Conservation (phyloP, 2,329 filamentous ascomycete genomes). For the Claviceps digitariae region DNA sequence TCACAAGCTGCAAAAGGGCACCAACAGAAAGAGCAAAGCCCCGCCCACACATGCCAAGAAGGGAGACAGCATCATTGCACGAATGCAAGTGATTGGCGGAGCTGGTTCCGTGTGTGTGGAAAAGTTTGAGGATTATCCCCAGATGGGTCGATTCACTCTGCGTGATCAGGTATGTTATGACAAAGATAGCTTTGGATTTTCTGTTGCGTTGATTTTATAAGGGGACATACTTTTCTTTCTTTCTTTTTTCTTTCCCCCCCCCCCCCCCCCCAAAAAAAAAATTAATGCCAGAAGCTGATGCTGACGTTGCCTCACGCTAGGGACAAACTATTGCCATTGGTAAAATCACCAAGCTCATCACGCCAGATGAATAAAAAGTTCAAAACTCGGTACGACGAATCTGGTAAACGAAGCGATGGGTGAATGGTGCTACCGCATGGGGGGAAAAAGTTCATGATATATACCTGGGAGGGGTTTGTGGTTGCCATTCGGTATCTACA, state of each 20-base stretch:
- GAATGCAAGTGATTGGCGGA: constrained; percentile 74
- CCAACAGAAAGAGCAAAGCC: constrained; percentile 81
- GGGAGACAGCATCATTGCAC: constrained; percentile 76
- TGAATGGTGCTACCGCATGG: not conserved
- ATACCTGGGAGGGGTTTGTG: not conserved
- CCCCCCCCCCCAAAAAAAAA: too few relatives aligned
- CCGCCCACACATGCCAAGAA: constrained; percentile 81
- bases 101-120: constrained; percentile 86
- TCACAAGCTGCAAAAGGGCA: constrained; percentile 93
- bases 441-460: not conserved
- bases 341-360: constrained; percentile 86
- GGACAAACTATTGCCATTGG: constrained; percentile 99
- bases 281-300: not conserved
- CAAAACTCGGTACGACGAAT: not conserved
- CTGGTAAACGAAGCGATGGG: not conserved
- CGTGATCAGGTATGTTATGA: constrained; percentile 59
- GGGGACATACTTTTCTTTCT: not conserved
- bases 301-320: constrained; percentile 27
- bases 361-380: constrained; percentile 12
- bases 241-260: too few relatives aligned
- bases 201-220: not conserved
- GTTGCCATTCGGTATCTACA: not conserved
- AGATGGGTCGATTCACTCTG: constrained; percentile 81
- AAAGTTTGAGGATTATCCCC: constrained; percentile 88
- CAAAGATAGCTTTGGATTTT: not conserved